phyloP scores from a whole-genome alignment of 306 rosid genomes.

The Malus sylvestris region DNA sequence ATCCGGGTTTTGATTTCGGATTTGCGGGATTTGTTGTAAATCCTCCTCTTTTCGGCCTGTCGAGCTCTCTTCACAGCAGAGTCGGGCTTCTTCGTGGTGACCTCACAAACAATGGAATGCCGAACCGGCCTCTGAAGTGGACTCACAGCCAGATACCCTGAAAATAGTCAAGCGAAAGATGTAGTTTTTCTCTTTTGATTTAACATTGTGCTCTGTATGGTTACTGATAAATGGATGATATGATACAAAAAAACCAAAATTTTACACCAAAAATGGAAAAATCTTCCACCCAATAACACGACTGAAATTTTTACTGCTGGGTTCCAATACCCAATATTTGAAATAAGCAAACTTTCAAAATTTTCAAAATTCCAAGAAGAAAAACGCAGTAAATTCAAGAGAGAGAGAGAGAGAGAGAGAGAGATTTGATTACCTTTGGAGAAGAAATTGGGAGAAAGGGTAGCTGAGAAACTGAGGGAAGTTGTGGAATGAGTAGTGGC shows the following conservation, averaged over 20 bases:
- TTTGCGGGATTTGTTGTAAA: constrained; percentile 71
- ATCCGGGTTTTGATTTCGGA: constrained; percentile 78
- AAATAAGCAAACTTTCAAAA: neutral
- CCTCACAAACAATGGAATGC: constrained; percentile 58
- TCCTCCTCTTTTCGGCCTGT: constrained; percentile 77
- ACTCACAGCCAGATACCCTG: constrained; percentile 51
- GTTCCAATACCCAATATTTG: neutral
- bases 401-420: neutral
- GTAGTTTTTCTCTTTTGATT: neutral
- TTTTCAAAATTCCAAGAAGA: no score
- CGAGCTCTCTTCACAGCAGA: constrained; percentile 84
- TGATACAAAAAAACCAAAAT: neutral
- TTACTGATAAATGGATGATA: neutral
- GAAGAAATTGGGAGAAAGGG: constrained; percentile 42
- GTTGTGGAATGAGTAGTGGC: constrained; percentile 21
- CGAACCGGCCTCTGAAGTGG: constrained; percentile 29
- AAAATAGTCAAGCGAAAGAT: constrained; percentile 9
- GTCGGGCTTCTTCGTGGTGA: constrained; percentile 61
- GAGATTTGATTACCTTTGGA: constrained; percentile 32
- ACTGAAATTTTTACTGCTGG: neutral
- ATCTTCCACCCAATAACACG: neutral
- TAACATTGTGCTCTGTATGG: neutral
- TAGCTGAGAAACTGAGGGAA: constrained; percentile 57
- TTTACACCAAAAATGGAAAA: neutral
- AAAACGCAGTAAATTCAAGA: neutral